Evolutionary conservation across 208 protist genomes (phyloP), one percentile per base, ranked within the genome.

Genomic region (Phytomonas francai): DNA sequence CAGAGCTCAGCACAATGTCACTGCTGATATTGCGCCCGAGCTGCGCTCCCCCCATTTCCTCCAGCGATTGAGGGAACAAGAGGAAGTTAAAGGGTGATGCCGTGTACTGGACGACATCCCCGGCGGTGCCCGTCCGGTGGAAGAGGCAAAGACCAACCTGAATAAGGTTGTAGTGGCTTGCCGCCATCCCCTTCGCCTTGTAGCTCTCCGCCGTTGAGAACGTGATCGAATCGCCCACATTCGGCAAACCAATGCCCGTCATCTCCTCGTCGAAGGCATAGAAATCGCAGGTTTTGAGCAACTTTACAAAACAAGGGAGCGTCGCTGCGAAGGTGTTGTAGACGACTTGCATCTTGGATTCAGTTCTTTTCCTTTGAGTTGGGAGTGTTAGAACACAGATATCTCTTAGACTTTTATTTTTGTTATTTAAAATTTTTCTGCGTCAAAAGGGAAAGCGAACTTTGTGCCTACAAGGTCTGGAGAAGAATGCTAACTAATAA

Each of bases 201-300:
- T 94, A 94, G 59, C 63, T 71, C 61, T 89, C 83, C 31, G 80
- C 67, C n/a, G 85, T 78, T 7, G 74, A 65, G 58, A 84, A 79
- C n/a, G 79, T 84, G 51, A 88, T 85, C n/a, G 73, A 22, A 9
- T 87, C 77, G 9, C 67, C 8, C 61, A 82, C 36, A 32, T 88
- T 81, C 22, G 78, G 54, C 42, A 79, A 75, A 63, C 72, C 85
- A 42, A 92, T 92, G 25, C 89, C 89, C 25, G 89, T 92, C 89
- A 94, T 92, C 74, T 94, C 89, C 70, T 91, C 86, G 73, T 94
- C 89, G 65, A 94, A 71, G 8, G 89, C 86, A 66, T 89, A 89
- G 68, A 94, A 94, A 56, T 92, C 86, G 58, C 85, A 92, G 32
- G 67, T 84, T 58, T 75, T 25, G 36, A 94, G 69, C 60, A 92